Conservation (phyloP, 352 stramenopile species). For the Phytopythium sindhum region DNA sequence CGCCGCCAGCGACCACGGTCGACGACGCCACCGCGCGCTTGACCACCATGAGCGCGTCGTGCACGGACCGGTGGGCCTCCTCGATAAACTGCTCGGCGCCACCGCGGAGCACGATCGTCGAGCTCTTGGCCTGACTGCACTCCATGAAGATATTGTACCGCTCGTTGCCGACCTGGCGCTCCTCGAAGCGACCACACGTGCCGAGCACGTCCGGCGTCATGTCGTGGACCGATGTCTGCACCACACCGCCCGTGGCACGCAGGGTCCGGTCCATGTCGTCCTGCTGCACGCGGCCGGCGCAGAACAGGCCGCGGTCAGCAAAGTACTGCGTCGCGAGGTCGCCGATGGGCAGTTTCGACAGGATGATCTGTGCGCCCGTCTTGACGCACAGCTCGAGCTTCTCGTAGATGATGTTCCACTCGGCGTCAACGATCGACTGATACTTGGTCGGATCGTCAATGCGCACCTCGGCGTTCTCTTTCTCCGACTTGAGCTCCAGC, state of each 20-base stretch:
- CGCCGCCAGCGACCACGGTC: constrained; percentile 90
- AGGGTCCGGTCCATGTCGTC: constrained; percentile 97
- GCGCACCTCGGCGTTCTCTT: constrained; percentile 98
- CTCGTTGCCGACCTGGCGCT: constrained; percentile 96
- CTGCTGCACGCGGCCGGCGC: constrained; percentile 94
- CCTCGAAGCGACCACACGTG: constrained; percentile 95
- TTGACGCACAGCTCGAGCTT: constrained; percentile 93
- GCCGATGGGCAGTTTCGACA: constrained; percentile 95
- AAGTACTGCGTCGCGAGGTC: constrained; percentile 99
- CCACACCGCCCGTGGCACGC: constrained; percentile 92
- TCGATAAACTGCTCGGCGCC: constrained; percentile 98
- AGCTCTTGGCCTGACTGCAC: constrained; percentile 93
- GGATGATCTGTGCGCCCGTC: constrained; percentile 96
- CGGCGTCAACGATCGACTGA: constrained; percentile 99
- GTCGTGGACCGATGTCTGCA: constrained; percentile 94
- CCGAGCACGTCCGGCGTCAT: constrained; percentile 91
- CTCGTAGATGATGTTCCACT: constrained; percentile 99
- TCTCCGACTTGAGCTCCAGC: constrained; percentile 99
- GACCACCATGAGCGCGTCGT: constrained; percentile 99
- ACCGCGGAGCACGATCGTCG: constrained; percentile 97
- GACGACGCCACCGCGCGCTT: constrained; percentile 93
- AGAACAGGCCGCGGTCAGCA: constrained; percentile 97
- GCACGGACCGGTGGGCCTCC: constrained; percentile 96
- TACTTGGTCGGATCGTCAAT: constrained; percentile 98
- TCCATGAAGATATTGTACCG: constrained; percentile 99